Evolutionary conservation across 208 protist species (phyloP).

Genomic region (Paratrypanosoma confusum): DNA sequence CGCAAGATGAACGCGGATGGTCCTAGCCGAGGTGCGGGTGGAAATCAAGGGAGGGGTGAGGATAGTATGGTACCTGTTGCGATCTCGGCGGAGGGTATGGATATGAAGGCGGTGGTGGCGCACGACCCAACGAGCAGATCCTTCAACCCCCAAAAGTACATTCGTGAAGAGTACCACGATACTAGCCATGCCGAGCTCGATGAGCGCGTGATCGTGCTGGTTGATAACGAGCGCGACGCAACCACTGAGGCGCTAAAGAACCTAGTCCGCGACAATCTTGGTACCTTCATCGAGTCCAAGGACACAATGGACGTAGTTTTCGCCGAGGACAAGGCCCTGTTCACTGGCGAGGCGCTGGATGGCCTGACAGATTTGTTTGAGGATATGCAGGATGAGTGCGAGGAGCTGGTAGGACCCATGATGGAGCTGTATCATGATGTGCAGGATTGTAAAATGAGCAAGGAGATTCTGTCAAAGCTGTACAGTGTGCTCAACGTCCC

Average conservation of each 20-base stretch:
- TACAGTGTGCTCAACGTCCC: conserved; percentile 60
- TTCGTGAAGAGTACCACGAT: conserved; percentile 26
- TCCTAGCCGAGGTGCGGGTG: too few species aligned
- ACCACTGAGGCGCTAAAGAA: conserved; percentile 61
- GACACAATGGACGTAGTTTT: conserved; percentile 72
- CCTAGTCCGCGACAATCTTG: conserved; percentile 68
- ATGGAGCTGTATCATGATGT: conserved; percentile 44
- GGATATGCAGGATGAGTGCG: conserved; percentile 24
- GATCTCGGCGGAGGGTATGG: too few species aligned
- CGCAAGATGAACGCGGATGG: too few species aligned
- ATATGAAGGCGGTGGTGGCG: conserved; percentile 7
- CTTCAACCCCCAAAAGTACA: conserved; percentile 62
- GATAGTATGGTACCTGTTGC: too few species aligned
- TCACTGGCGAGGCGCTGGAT: conserved; percentile 71
- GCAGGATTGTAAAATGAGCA: conserved; percentile 26
- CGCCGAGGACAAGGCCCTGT: conserved; percentile 52
- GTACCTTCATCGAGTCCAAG: conserved; percentile 74
- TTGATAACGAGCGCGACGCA: conserved; percentile 21
- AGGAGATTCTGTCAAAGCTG: conserved; percentile 65
- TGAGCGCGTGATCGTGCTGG: conserved; percentile 23
- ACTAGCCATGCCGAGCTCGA: conserved; percentile 46
- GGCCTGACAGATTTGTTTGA: conserved; percentile 45
- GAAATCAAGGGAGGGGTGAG: too few species aligned
- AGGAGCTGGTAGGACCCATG: conserved; percentile 40
- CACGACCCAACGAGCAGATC: conserved; percentile 58